Evolutionary conservation across 164 flowering plant species (phyloP), one percentile per base, ranked within the genome.

Genomic region (Magnolia changhungtana): DNA sequence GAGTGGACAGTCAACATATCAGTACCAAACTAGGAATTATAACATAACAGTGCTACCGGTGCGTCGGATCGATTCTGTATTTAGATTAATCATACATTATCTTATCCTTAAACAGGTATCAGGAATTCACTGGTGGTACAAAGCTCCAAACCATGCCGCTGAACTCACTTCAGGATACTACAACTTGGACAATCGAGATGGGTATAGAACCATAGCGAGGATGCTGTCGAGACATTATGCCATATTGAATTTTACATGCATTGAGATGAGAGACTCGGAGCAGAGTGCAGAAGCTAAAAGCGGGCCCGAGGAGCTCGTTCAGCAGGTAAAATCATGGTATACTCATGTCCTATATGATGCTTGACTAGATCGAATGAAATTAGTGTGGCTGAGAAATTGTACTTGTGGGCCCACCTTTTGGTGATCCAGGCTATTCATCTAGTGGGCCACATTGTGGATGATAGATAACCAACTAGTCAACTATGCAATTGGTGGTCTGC

Each of bases 61-160:
- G 61, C 61, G 4, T 11, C 4, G 0, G 61, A 55, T 55, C 61
- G 10, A 8, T 11, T 55, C 2, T 55, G 18, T 55, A 16, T 55
- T 0, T 55, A 66, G 72, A 21, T 55, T 31, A 20, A 29, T 63
- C 8, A 10, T 8, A 18, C 64, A 31, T 61, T 31, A 8, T 72
- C 74, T 72, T 19, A 55, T 61, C 24, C 2, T 67, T 27, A 49
- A 76, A 64, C 85, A 95, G 97, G 91, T 92, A 8, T 79, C 97
- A 37, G 98, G 98, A 37, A 88, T 95, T 24, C 98, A 92, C 50
- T 95, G 98, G 97, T 92, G 97, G 96, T 93, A 91, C 78, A 86
- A 84, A 61, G 80, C 75, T 58, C 85, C 81, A 19, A 88, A 79
- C 74, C 96, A 91, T 80, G 98, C 96, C 24, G 91, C 92, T 7